Evolutionary conservation across 2,329 filamentous ascomycete genomes (phyloP).

Genomic region (Cercospora zeae-maydis): DNA sequence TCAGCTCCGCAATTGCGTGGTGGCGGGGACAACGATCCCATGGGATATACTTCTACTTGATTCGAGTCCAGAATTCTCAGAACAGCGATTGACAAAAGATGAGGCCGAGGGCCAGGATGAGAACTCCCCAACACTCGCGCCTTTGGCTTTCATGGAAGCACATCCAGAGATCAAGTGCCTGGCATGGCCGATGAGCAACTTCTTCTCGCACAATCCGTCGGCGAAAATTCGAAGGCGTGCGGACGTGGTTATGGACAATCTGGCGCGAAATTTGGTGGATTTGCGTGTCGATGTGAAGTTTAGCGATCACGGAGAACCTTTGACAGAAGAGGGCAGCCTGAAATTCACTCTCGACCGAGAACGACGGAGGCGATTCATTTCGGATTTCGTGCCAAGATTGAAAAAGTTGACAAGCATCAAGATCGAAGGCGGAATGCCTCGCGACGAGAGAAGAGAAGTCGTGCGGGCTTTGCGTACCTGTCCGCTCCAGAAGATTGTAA

Average conservation of each 20-base stretch:
- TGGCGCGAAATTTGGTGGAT: conserved; percentile 41
- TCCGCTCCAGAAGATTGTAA: conserved; percentile 44
- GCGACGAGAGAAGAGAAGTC: conserved; percentile 47
- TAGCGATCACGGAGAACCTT: conserved; percentile 25
- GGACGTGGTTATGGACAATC: conserved; percentile 37
- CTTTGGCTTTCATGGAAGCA: conserved; percentile 43
- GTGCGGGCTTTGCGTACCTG: conserved; percentile 43
- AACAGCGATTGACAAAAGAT: neutral
- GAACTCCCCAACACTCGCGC: conserved; percentile 8
- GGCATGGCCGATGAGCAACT: conserved; percentile 47
- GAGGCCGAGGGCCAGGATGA: neutral
- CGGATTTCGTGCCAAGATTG: conserved; percentile 43
- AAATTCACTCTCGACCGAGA: conserved; percentile 8
- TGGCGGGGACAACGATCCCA: conserved; percentile 38
- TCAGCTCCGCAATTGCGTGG: conserved; percentile 46
- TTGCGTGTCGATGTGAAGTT: conserved; percentile 42
- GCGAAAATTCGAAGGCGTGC: conserved; percentile 18
- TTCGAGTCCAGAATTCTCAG: neutral
- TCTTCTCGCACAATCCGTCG: conserved; percentile 38
- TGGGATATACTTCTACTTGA: conserved; percentile 38
- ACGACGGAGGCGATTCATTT: conserved; percentile 39
- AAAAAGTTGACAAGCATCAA: conserved; percentile 44
- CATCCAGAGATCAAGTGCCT: conserved; percentile 45
- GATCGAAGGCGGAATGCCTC: conserved; percentile 46
- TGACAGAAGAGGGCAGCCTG: conserved; percentile 6